These are phyloP conservation scores for Medakamo hakoo DNA, from an alignment of 139 green algal species.

Conservation along the genomic window DNA sequence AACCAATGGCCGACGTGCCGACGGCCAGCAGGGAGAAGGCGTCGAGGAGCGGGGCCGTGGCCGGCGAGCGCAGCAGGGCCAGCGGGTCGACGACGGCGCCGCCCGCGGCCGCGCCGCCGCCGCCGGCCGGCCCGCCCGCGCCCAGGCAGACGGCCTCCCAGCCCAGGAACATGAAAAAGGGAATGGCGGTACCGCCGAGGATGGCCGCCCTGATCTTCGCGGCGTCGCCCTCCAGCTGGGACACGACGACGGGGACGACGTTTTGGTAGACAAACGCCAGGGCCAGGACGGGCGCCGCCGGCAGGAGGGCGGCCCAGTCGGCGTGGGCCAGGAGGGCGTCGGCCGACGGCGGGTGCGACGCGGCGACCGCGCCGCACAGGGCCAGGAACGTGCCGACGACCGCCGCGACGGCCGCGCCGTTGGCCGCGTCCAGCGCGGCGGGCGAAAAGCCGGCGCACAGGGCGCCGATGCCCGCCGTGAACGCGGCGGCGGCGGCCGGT, in stretches of 20 bases:
- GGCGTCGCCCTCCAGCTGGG: conserved; percentile 26
- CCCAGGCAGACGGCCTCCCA: conserved; percentile 69
- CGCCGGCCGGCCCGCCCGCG: not conserved
- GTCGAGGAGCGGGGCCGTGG: conserved; percentile 15
- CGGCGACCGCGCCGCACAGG: conserved; percentile 21
- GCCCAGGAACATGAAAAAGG: conserved; percentile 57
- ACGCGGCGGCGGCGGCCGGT: conserved; percentile 7
- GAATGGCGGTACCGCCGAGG: conserved; percentile 30
- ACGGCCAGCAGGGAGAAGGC: conserved; percentile 56
- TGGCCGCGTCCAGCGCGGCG: conserved; percentile 29
- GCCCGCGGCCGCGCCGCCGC: too few species aligned
- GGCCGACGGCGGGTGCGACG: conserved; percentile 5
- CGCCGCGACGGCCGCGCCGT: conserved; percentile 21
- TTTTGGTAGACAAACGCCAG: conserved; percentile 66
- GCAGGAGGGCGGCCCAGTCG: conserved; percentile 39
- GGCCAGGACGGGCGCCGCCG: conserved; percentile 47
- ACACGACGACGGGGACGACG: conserved; percentile 33
- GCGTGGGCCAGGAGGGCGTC: conserved; percentile 11
- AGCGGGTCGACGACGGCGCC: too few species aligned
- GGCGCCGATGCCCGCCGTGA: conserved; percentile 21
- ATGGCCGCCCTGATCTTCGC: conserved; percentile 35
- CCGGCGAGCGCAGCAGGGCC: conserved; percentile 1
- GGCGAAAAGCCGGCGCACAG: conserved; percentile 36
- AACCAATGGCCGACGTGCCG: conserved; percentile 66
- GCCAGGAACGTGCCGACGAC: conserved; percentile 31